Evolutionary conservation across 2,329 filamentous ascomycete genomes (phyloP).

Genomic region (Fusarium protoensiforme): DNA sequence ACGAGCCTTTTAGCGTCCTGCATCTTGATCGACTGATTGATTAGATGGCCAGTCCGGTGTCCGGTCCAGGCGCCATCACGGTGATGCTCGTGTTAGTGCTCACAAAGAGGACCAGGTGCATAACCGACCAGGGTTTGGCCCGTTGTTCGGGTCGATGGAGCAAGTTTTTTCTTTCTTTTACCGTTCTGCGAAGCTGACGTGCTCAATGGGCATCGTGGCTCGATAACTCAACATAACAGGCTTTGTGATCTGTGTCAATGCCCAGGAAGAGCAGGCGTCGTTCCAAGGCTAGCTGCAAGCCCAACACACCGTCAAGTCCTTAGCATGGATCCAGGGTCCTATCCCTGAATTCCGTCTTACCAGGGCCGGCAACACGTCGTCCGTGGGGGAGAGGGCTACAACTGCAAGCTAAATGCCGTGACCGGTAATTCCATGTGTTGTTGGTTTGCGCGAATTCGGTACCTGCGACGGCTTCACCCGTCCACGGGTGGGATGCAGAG

Average conservation of each 20-base stretch:
- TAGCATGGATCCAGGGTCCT: neutral
- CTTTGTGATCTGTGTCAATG: neutral
- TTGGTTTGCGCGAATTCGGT: constrained; percentile 34
- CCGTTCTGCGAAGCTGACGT: neutral
- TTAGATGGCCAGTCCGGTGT: constrained; percentile 38
- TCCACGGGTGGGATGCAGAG: constrained; percentile 5
- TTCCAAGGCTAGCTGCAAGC: neutral
- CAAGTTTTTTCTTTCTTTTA: neutral
- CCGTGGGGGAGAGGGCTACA: neutral
- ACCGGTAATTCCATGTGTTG: constrained; percentile 9
- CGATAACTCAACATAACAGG: neutral
- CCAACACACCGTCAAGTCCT: neutral
- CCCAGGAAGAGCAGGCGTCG: neutral
- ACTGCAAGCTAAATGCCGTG: constrained; percentile 7
- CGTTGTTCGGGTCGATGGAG: neutral
- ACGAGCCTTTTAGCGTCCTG: constrained; percentile 32
- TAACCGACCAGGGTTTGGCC: neutral
- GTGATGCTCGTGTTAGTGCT: constrained; percentile 1
- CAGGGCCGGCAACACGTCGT: neutral
- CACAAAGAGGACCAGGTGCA: constrained; percentile 8
- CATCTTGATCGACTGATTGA: constrained; percentile 44
- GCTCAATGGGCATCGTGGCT: neutral
- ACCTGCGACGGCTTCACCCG: constrained; percentile 16
- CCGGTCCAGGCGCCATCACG: neutral
- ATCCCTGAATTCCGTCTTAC: neutral